phyloP scores from a whole-genome alignment of 768 basidiomycete species.

The Postia placenta region DNA sequence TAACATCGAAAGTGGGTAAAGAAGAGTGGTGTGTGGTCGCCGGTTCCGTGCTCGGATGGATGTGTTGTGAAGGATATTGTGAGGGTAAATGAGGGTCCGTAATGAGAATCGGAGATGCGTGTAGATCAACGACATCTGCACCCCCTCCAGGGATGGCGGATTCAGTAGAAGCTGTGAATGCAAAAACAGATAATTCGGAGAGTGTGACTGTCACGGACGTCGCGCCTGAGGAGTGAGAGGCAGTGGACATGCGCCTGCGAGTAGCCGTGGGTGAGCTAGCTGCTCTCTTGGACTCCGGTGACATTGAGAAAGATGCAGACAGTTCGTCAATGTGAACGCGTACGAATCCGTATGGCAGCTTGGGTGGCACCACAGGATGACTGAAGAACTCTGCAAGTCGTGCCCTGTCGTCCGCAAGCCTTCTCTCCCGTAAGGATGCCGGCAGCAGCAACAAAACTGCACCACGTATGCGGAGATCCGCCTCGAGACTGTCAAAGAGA shows the following conservation, averaged over 20 bases:
- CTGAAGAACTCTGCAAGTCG: slow-evolving; percentile 41
- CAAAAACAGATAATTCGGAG: slow-evolving; percentile 54
- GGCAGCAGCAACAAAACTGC: slow-evolving; percentile 45
- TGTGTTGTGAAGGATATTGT: slow-evolving; percentile 46
- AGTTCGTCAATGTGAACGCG: slow-evolving; percentile 32
- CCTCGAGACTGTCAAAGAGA: slow-evolving; percentile 27
- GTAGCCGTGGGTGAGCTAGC: background rate
- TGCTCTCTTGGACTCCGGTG: background rate
- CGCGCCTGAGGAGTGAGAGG: background rate
- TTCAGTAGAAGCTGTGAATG: slow-evolving; percentile 28
- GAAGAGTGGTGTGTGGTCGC: background rate
- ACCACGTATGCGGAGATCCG: slow-evolving; percentile 33
- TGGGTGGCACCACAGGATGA: slow-evolving; percentile 55
- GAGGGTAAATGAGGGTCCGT: slow-evolving; percentile 60
- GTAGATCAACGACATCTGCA: background rate
- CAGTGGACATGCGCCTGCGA: background rate
- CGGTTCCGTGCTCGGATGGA: slow-evolving; percentile 29
- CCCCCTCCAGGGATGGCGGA: background rate
- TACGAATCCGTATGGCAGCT: slow-evolving; percentile 41
- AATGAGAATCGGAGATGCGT: slow-evolving; percentile 63
- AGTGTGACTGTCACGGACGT: slow-evolving; percentile 17
- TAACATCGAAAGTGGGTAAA: slow-evolving; percentile 51
- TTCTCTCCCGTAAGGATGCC: slow-evolving; percentile 2
- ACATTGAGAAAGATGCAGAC: slow-evolving; percentile 17
- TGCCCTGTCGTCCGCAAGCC: slow-evolving; percentile 7